Conservation (phyloP, 495 filamentous ascomycete genomes). For the Penicillium samsonianum region DNA sequence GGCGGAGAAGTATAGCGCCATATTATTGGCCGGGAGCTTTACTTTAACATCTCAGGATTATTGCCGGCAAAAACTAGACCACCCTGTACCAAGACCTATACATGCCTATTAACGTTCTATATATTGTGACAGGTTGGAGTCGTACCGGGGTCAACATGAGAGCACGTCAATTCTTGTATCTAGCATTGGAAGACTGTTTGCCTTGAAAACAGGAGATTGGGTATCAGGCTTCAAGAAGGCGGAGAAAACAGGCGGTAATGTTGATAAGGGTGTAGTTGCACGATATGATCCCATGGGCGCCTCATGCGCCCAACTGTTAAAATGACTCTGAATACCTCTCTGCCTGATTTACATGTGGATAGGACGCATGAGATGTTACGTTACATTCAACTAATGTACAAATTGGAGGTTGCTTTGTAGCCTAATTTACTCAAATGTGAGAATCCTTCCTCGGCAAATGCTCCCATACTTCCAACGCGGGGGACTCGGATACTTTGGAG, state of each 20-base stretch:
- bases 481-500: not conserved
- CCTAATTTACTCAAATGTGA: not conserved
- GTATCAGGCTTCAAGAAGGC: conserved; percentile 6
- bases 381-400: conserved; percentile 8
- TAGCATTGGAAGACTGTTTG: too few relatives aligned
- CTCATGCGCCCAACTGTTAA: conserved; percentile 17
- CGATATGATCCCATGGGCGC: conserved; percentile 23
- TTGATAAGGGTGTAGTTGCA: conserved; percentile 8
- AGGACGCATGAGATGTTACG: not conserved
- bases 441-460: not conserved
- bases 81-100: too few relatives aligned
- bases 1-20: not conserved
- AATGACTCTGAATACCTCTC: not conserved
- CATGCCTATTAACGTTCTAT: too few relatives aligned
- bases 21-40: conserved; percentile 10
- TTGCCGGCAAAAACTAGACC: not conserved
- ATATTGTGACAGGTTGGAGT: too few relatives aligned
- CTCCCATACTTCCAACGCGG: not conserved
- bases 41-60: not conserved
- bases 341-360: not conserved
- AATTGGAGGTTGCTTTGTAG: not conserved
- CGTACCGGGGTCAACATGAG: too few relatives aligned
- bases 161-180: too few relatives aligned
- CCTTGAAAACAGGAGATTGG: too few relatives aligned
- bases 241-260: conserved; percentile 20